Evolutionary conservation across 257 asterid species (phyloP), one percentile per base, ranked within the genome.

Genomic region (Nicotiana knightiana): DNA sequence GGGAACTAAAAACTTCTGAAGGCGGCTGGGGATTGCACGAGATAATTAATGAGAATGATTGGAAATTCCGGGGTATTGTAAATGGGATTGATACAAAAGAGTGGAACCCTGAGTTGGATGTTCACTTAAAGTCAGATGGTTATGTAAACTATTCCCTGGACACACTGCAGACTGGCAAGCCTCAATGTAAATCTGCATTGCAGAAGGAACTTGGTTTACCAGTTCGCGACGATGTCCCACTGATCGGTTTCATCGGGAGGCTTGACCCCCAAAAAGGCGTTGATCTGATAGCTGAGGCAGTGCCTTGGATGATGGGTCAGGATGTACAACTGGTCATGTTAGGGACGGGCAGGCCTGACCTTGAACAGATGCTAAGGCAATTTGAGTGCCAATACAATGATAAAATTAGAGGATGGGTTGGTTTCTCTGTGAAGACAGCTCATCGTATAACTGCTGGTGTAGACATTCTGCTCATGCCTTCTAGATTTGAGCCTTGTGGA

Each of bases 11-110:
- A 88, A 94, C 98, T 62, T 46, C 88, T 3, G 97, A 94, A 87
- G 98, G 98, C 37, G 99, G 99, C 54, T 94, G 99, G 99, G 99
- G 99, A 67, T 88, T 96, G 58, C 94, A 96, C 10, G 89, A 83
- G 18, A 90, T 96, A 87, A 94, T 96, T 58, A 93, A 89, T 13
- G 90, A 91, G 81, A 89, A 88, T 32, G 92, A 91, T 66, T 96
- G 98, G 99, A 96, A 96, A 86, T 83, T 96, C 3, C 81, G 87
- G 18, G 99, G 99, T 8, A 94, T 94, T 18, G 98, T 94, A 78
- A 96, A 96, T 32, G 98, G 98, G 51, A 96, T 96, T n/a, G 99
- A 96, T 83, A 89, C 94, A 1, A 63, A 92, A 30, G 98, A 94
- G 6, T 96, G 98, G 99, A 90, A 90, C 86, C 99, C 99, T 1